Base-by-base conservation (phyloP, 306 rosid genomes). In the Corylus americana region DNA sequence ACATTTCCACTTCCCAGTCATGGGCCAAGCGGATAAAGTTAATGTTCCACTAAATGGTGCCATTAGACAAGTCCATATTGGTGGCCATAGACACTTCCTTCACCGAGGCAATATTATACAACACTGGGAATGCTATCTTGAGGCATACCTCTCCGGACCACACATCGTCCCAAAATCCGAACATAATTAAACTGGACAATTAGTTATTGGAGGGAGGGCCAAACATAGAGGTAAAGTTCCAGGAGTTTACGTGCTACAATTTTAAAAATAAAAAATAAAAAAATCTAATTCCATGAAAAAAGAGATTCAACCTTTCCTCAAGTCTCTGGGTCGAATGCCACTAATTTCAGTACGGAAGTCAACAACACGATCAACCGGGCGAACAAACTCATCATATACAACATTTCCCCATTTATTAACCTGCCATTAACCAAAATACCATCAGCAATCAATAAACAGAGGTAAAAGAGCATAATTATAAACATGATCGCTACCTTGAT, bases 391-490 rank as follows among this genome's bases (percentile, higher is more conserved):
- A 18, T 93, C 97, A 66, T 88, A 90, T 44, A 95, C 77, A 78
- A 91, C 94, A 83, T 95, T 95, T 47, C 99, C 99, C 94, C 99
- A 93, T 74, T 78, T 91, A 81, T 95, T 95, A 72, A 95, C 90
- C 99, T 93, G 96, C 76, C 85, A 89, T 77, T 77, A 74, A 59
- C 80, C 55, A 68, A 81, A 69, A 53, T 55, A 79, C 11, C 73
- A 81, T 83, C 59, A 88, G 85, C 71, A 77, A 84, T 62, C 58
- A 84, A 79, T 73, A 58, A 55, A 25, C 39, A 59, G 27, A 57
- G 6, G 64, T 4, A 45, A 27, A 63, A 50, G 57, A 64, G 18
- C 37, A 44, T n/a, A 6, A 70, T 22, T 11, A 5, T 22, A 55
- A 7, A 67, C 1, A 39, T 17, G 49, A 67, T 39, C 71, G 18